Conservation (phyloP, 305 asterid species). For the Fraxinus floribunda region DNA sequence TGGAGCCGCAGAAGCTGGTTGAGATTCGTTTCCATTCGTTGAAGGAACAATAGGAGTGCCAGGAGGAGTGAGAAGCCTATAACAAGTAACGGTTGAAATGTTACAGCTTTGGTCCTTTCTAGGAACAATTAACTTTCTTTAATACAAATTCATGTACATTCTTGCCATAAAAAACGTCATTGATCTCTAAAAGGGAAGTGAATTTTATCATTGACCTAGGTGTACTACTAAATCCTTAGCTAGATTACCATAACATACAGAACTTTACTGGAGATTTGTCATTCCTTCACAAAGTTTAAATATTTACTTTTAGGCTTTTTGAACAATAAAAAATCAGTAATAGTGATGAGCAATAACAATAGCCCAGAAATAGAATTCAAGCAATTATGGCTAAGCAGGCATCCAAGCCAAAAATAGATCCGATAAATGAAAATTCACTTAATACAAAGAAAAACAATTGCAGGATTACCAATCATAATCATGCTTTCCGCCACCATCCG, state of each 20-base stretch:
- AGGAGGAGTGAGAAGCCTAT: conserved; percentile 99
- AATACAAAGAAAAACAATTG: not conserved
- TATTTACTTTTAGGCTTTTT: not conserved
- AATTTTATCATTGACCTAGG: not conserved
- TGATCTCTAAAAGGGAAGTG: not conserved
- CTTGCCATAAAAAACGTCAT: not conserved
- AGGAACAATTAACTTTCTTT: not conserved
- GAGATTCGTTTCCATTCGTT: conserved; percentile 66
- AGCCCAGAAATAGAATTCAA: not conserved
- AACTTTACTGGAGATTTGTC: not conserved
- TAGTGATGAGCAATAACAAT: not conserved
- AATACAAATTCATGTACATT: not conserved
- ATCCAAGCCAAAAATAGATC: not conserved
- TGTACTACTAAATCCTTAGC: not conserved
- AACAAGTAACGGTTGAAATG: not conserved
- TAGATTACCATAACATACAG: not conserved
- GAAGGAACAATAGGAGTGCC: conserved; percentile 89
- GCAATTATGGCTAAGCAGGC: not conserved
- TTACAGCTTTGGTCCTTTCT: not conserved
- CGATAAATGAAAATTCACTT: not conserved
- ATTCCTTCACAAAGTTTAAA: not conserved
- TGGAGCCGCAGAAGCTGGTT: conserved; percentile 48
- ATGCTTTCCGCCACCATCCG: conserved; percentile 94
- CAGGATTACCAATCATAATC: conserved; percentile 89
- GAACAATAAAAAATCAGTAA: not conserved